Conservation (phyloP, 768 basidiomycete species). For the Kwoniella pini region DNA sequence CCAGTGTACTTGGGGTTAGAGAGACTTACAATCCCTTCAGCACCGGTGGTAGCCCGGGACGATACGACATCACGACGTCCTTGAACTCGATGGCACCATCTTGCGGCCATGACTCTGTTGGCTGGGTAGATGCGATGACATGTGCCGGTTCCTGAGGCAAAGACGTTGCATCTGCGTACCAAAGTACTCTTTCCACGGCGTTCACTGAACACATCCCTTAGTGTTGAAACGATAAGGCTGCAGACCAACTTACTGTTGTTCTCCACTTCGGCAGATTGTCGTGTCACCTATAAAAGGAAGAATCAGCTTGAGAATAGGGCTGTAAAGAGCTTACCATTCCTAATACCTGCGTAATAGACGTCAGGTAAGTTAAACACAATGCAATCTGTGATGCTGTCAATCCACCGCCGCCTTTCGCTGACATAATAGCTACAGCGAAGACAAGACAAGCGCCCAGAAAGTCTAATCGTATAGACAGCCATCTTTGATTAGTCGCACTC, state of each 20-base stretch:
- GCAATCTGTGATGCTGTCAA: slow-evolving; percentile 79
- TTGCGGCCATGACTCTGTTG: slow-evolving; percentile 69
- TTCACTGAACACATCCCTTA: too few relatives aligned
- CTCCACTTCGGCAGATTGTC: slow-evolving; percentile 66
- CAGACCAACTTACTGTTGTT: slow-evolving; percentile 69
- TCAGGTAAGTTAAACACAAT: slow-evolving; percentile 63
- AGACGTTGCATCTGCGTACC: slow-evolving; percentile 70
- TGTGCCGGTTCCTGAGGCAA: slow-evolving; percentile 69
- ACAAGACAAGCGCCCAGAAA: slow-evolving; percentile 67
- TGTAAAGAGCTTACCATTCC: slow-evolving; percentile 40
- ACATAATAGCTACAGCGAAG: slow-evolving; percentile 65
- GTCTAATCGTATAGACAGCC: slow-evolving; percentile 86
- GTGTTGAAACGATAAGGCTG: too few relatives aligned
- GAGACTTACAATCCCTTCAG: slow-evolving; percentile 65
- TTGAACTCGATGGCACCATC: slow-evolving; percentile 70
- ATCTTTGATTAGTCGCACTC: slow-evolving; percentile 71
- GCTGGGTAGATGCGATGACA: slow-evolving; percentile 63
- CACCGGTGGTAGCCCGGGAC: slow-evolving; percentile 78
- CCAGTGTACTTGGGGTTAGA: background rate
- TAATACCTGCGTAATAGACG: slow-evolving; percentile 41
- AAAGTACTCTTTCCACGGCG: slow-evolving; percentile 63
- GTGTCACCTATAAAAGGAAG: slow-evolving; percentile 27
- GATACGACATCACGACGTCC: slow-evolving; percentile 73
- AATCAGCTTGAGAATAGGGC: background rate
- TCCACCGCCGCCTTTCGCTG: slow-evolving; percentile 69